A percentile compares a stretch with the other conserved stretches of the same genome.
Evolutionary conservation across 2,329 filamentous ascomycete species (phyloP).

Genomic region (Hypoxylon sp.): DNA sequence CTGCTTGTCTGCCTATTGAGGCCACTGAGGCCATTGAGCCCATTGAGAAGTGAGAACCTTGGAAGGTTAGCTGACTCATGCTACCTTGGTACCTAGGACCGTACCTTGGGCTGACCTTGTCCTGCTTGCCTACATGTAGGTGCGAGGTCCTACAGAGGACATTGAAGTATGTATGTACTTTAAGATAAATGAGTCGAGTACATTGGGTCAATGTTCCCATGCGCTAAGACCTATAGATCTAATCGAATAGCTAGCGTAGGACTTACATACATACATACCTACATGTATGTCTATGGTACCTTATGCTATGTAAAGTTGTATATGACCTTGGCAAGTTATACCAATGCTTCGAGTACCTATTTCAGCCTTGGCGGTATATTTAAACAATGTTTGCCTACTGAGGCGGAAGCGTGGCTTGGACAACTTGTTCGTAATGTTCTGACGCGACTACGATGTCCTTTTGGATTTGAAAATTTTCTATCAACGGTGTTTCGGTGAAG

Average conservation of each 20-base stretch:
- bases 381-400: constrained; percentile 2
- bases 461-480: background rate
- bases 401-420: constrained; percentile 10
- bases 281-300: no score
- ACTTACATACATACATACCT: background rate
- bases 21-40: background rate
- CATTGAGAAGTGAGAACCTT: background rate
- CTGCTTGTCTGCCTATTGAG: background rate
- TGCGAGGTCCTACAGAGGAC: background rate
- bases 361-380: constrained; percentile 2
- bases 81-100: constrained; percentile 3
- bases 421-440: background rate
- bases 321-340: constrained; percentile 1
- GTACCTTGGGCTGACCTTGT: background rate
- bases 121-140: background rate
- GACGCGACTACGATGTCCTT: background rate
- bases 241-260: background rate
- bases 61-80: background rate
- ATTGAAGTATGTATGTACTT: background rate
- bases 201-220: background rate
- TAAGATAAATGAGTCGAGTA: background rate
- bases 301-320: background rate
- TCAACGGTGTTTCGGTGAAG: constrained; percentile 14
- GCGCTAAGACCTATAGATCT: background rate
- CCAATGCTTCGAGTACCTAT: background rate